Evolutionary conservation across 495 filamentous ascomycete species (phyloP).

Genomic region (Neurospora africana): DNA sequence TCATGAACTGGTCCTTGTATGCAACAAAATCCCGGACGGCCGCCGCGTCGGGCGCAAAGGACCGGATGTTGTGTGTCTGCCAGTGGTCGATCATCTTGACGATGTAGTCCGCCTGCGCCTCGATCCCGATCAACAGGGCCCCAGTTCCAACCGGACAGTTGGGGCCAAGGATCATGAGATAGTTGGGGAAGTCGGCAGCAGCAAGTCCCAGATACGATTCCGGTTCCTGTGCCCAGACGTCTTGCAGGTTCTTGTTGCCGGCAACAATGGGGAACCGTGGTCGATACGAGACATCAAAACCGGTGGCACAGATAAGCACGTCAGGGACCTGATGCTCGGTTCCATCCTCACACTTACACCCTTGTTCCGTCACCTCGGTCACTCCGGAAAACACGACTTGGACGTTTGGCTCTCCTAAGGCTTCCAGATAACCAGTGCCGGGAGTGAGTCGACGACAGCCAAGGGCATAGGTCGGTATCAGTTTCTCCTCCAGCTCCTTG

Average conservation of each 20-base stretch:
- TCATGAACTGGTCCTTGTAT: constrained; percentile 33
- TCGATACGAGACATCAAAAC: constrained; percentile 42
- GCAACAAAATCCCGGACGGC: constrained; percentile 33
- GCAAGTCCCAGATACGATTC: constrained; percentile 44
- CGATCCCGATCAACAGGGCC: constrained; percentile 13
- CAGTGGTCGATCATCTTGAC: constrained; percentile 36
- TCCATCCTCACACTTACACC: constrained; percentile 27
- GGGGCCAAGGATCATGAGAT: constrained; percentile 33
- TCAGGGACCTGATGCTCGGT: constrained; percentile 20
- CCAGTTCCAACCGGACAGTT: constrained; percentile 21
- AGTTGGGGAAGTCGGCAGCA: constrained; percentile 47
- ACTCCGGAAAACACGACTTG: constrained; percentile 24
- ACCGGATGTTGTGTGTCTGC: constrained; percentile 37
- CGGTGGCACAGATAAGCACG: constrained; percentile 48
- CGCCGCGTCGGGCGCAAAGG: constrained; percentile 28
- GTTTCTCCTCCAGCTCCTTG: constrained; percentile 22
- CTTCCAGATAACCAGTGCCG: constrained; percentile 50
- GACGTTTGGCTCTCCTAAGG: constrained; percentile 40
- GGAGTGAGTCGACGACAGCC: constrained; percentile 53
- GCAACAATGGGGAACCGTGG: constrained; percentile 45
- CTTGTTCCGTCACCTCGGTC: constrained; percentile 36
- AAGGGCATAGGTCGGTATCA: constrained; percentile 47
- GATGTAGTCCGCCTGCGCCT: constrained; percentile 23
- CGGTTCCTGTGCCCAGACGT: constrained; percentile 40
- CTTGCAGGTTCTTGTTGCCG: constrained; percentile 31